Evolutionary conservation across 2,329 filamentous ascomycete genomes (phyloP).

Genomic region (Zasmidium angulare): DNA sequence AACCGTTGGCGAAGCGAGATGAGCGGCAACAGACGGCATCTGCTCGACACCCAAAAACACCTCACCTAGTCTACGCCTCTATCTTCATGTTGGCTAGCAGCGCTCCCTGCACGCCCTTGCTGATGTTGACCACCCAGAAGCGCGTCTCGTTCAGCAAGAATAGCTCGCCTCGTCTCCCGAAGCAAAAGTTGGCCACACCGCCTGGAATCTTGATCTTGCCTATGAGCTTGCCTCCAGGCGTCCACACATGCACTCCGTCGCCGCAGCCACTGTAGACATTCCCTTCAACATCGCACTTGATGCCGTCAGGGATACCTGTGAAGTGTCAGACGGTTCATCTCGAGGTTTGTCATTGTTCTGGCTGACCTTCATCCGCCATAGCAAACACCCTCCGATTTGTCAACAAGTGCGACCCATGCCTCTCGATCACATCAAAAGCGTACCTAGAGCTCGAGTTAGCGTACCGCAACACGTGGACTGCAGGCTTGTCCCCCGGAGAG

Average conservation of each 20-base stretch:
- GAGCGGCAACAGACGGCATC: slow-evolving; percentile 1
- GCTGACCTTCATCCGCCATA: slow-evolving; percentile 27
- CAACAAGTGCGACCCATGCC: slow-evolving; percentile 27
- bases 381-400: slow-evolving; percentile 30
- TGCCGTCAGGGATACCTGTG: slow-evolving; percentile 59
- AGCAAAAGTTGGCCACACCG: slow-evolving; percentile 36
- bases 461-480: slow-evolving; percentile 4
- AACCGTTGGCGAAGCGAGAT: background rate
- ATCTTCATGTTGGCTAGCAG: slow-evolving; percentile 31
- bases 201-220: slow-evolving; percentile 57
- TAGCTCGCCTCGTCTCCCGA: slow-evolving; percentile 28
- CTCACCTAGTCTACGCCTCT: slow-evolving; percentile 11
- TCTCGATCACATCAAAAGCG: slow-evolving; percentile 33
- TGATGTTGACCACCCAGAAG: slow-evolving; percentile 27
- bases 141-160: slow-evolving; percentile 28
- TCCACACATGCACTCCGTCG: slow-evolving; percentile 58
- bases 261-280: slow-evolving; percentile 58
- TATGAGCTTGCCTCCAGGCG: slow-evolving; percentile 50
- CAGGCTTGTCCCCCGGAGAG: background rate
- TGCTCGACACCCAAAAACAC: background rate
- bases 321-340: background rate
- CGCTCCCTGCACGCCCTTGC: slow-evolving; percentile 22
- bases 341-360: background rate
- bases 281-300: slow-evolving; percentile 54
- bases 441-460: slow-evolving; percentile 15